Base-by-base conservation (phyloP, 2,329 filamentous ascomycete genomes). In the Calcarisporium arbuscula region DNA sequence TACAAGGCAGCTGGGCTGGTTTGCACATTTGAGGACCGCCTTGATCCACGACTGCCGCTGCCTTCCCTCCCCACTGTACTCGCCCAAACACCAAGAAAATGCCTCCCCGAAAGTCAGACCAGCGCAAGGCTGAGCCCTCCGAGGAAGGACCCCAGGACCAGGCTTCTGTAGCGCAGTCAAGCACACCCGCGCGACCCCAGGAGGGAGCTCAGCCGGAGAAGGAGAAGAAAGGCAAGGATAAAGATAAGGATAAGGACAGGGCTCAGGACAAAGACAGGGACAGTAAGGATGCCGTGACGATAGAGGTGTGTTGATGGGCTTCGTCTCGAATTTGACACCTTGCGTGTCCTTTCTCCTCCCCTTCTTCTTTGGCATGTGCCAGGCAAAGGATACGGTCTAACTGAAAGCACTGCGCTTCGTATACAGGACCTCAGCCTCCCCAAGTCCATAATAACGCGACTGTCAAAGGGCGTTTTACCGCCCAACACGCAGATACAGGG, bases 401-500 rank as follows among this genome's bases (percentile, higher is more conserved):
- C 28, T 21, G 15, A 32, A 11, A 19, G 25, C 17, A 11, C 19
- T 15, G 14, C 17, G 22, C n/a, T 26, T n/a, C 14, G 6, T 34
- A 15, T 6, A 14, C 10, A 85, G 80, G 85, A 90, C 53, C 73
- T 89, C 37, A 80, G 71, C 41, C 69, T 92, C 11, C 85, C 85
- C 20, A 87, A 85, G 53, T 87, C 83, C 6, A 87, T 90, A 60
- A 80, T 90, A 45, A 83, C 82, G 34, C 72, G 85, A 35, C 70
- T 92, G 21, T 82, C 84, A 26, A 90, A 90, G 62, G 82, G 83
- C 26, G 83, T 86, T 6, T 65, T 92, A 5, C 85, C 85, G 1
- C 71, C 83, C 6, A 88, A 88, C 54, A 89, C 85, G 5, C 82
- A 87, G 59, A 85, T 90, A 31, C 84, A 90, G 56, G 85, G 80